These are phyloP conservation scores for Candida michaelii DNA, from an alignment of 805 yeast species.

Conservation along the genomic window DNA sequence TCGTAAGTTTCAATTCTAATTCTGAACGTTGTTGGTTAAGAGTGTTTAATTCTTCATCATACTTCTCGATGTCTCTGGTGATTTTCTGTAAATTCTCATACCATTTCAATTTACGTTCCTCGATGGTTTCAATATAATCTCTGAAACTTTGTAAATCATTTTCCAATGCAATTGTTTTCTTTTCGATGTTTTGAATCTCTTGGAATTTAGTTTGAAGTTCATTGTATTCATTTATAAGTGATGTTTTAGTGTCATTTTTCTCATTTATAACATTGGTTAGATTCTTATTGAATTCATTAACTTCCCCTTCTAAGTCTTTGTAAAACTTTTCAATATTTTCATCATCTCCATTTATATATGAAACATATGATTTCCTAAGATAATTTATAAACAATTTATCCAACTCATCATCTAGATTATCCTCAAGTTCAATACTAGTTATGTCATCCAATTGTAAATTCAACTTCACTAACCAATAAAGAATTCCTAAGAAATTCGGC, in stretches of 20 bases:
- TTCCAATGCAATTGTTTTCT: conserved; percentile 62
- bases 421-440: conserved; percentile 17
- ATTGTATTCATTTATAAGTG: conserved; percentile 39
- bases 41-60: conserved; percentile 42
- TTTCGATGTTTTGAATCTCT: conserved; percentile 50
- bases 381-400: conserved; percentile 58
- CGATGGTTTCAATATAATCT: conserved; percentile 69
- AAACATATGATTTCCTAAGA: conserved; percentile 63
- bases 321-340: conserved; percentile 47
- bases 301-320: conserved; percentile 56
- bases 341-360: conserved; percentile 63
- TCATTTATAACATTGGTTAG: conserved; percentile 47
- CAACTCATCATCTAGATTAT: conserved; percentile 39
- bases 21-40: conserved; percentile 41
- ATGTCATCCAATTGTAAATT: conserved; percentile 35
- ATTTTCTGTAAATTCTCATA: conserved; percentile 55
- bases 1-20: conserved; percentile 41
- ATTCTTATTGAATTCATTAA: conserved; percentile 49
- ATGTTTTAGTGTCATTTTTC: conserved; percentile 40
- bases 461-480: conserved; percentile 75
- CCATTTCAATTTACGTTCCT: conserved; percentile 67
- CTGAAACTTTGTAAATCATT: conserved; percentile 69
- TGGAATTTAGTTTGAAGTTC: conserved; percentile 45
- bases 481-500: conserved; percentile 79
- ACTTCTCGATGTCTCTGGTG: conserved; percentile 48